Conservation (phyloP, 148 eudicot genomes). For the Rhododendron molle region DNA sequence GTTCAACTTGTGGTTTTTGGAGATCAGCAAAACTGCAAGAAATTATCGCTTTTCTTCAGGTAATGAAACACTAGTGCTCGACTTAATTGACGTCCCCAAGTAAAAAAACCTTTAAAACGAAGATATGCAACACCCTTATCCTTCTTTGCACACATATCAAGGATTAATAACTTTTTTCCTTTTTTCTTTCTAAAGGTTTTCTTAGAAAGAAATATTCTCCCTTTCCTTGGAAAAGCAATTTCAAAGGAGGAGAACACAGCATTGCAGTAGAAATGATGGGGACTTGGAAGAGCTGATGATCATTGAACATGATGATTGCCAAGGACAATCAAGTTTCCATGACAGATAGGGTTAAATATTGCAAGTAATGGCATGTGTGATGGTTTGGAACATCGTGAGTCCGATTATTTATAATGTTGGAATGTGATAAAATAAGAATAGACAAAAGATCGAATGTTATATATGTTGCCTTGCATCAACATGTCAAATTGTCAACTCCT, state of each 20-base stretch:
- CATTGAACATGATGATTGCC: not conserved
- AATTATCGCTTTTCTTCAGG: conserved; percentile 4
- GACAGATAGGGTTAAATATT: not conserved
- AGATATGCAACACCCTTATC: not conserved
- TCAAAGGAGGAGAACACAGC: not conserved
- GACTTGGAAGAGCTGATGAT: not conserved
- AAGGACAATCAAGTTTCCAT: not conserved
- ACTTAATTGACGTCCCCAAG: not conserved
- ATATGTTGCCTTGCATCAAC: not conserved
- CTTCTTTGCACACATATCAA: not conserved
- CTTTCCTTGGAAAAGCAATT: not conserved
- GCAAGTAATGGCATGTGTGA: not conserved
- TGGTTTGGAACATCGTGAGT: not conserved
- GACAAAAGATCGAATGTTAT: not conserved
- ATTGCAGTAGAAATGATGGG: not conserved
- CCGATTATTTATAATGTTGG: not conserved
- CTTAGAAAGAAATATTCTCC: not conserved
- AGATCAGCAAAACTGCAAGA: conserved; percentile 84
- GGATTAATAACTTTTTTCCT: not conserved
- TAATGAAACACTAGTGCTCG: not conserved
- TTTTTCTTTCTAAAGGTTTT: no score
- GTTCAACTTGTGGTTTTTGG: conserved; percentile 88
- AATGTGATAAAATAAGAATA: not conserved
- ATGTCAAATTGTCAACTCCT: not conserved
- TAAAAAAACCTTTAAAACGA: not conserved